Conservation (phyloP, 2,329 filamentous ascomycete genomes). For the Talaromyces sp. region DNA sequence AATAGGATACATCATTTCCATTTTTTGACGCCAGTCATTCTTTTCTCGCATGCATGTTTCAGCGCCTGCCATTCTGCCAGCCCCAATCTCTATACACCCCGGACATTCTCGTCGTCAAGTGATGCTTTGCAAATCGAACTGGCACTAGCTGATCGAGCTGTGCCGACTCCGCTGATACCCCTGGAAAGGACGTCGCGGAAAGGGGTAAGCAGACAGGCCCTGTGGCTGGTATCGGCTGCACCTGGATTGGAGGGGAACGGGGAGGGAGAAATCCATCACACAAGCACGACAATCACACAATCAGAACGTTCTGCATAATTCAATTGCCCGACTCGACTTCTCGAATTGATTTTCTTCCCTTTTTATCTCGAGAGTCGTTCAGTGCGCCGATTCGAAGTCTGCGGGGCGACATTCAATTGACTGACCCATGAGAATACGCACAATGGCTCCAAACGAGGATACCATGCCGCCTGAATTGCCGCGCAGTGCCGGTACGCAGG, state of each 20-base stretch:
- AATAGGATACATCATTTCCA: not conserved
- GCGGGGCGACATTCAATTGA: not conserved
- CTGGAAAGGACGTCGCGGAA: slow-evolving; percentile 15
- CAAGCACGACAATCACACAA: not conserved
- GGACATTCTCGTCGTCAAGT: not conserved
- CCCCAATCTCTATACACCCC: not conserved
- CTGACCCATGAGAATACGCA: not conserved
- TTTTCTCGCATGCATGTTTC: not conserved
- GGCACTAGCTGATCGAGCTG: slow-evolving; percentile 2
- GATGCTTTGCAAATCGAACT: slow-evolving; percentile 3
- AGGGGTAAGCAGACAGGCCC: slow-evolving; percentile 7
- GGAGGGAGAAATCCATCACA: not conserved
- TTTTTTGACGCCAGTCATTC: not conserved
- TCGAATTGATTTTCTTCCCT: not conserved
- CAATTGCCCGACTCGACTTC: not conserved
- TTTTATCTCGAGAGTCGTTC: not conserved
- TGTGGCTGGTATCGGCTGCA: not conserved
- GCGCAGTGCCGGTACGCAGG: slow-evolving; percentile 4
- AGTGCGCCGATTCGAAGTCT: not conserved
- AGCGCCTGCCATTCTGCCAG: not conserved
- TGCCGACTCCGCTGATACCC: slow-evolving; percentile 12
- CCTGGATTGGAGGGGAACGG: not conserved
- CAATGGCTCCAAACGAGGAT: slow-evolving; percentile 11
- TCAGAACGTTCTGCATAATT: slow-evolving; percentile 7
- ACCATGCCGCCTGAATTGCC: not conserved